Conservation (phyloP, 306 rosid genomes). For the Lathyrus tuberosus region DNA sequence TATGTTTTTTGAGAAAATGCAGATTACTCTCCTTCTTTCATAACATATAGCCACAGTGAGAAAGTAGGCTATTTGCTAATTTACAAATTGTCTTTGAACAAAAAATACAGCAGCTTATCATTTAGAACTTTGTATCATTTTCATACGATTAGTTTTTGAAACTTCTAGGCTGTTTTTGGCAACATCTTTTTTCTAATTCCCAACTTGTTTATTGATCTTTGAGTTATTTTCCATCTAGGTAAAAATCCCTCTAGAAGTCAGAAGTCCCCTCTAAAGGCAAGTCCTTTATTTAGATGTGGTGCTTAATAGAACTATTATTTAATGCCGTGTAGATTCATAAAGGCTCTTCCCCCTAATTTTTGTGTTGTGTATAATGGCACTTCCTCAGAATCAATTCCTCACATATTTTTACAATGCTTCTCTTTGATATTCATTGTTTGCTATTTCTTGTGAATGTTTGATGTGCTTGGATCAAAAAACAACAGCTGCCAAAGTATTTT, state of each 20-base stretch:
- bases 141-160: neutral
- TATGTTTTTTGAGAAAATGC: constrained; percentile 2
- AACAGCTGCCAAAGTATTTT: neutral
- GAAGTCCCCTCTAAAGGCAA: neutral
- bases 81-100: neutral
- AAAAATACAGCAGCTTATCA: constrained; percentile 2
- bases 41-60: neutral
- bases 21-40: constrained; percentile 12
- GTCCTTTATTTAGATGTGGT: constrained; percentile 4
- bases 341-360: neutral
- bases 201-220: neutral
- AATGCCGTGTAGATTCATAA: neutral
- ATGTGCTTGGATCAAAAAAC: neutral
- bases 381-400: neutral
- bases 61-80: constrained; percentile 7
- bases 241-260: neutral
- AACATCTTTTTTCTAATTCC: neutral
- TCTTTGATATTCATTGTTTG: neutral
- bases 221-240: constrained; percentile 5
- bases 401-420: constrained; percentile 17
- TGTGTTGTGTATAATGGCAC: neutral
- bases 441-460: constrained; percentile 15
- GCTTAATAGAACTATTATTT: neutral
- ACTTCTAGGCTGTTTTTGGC: constrained; percentile 1
- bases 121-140: neutral